phyloP scores from a whole-genome alignment of 2,329 filamentous ascomycete genomes.

The Emmonsiellopsis sp. region DNA sequence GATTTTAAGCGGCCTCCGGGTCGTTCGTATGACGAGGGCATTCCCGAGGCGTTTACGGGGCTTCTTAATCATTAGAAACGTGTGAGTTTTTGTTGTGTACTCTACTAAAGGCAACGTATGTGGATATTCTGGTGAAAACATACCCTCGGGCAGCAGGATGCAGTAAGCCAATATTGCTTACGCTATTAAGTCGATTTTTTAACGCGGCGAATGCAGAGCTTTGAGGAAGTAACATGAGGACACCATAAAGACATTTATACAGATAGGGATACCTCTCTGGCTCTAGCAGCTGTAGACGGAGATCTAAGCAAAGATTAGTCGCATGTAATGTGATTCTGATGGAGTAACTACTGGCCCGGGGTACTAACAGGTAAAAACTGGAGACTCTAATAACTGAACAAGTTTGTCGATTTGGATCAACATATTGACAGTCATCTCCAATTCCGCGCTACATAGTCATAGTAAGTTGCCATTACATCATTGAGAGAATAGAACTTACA shows the following conservation, averaged over 20 bases:
- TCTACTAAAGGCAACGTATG: background rate
- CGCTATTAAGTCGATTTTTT: conserved; percentile 93
- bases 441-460: conserved; percentile 60
- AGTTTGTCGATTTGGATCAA: conserved; percentile 98
- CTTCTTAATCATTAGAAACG: background rate
- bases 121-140: conserved; percentile 27
- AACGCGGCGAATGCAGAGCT: conserved; percentile 93
- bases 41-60: background rate
- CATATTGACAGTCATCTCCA: conserved; percentile 98
- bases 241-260: conserved; percentile 94
- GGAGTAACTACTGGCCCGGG: background rate
- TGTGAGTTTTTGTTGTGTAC: background rate
- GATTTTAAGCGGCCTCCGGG: conserved; percentile 59
- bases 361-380: conserved; percentile 84
- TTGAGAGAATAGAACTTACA: conserved; percentile 50
- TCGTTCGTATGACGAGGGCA: conserved; percentile 53
- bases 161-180: conserved; percentile 91
- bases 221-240: conserved; percentile 96
- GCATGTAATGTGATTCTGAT: conserved; percentile 10
- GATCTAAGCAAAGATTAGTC: conserved; percentile 48
- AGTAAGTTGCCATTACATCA: conserved; percentile 6
- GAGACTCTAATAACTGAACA: conserved; percentile 91
- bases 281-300: conserved; percentile 88
- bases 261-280: conserved; percentile 90
- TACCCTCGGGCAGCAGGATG: conserved; percentile 75